Evolutionary conservation across 148 eudicot genomes (phyloP), one percentile per base, ranked within the genome.

Genomic region (Drosera capensis): DNA sequence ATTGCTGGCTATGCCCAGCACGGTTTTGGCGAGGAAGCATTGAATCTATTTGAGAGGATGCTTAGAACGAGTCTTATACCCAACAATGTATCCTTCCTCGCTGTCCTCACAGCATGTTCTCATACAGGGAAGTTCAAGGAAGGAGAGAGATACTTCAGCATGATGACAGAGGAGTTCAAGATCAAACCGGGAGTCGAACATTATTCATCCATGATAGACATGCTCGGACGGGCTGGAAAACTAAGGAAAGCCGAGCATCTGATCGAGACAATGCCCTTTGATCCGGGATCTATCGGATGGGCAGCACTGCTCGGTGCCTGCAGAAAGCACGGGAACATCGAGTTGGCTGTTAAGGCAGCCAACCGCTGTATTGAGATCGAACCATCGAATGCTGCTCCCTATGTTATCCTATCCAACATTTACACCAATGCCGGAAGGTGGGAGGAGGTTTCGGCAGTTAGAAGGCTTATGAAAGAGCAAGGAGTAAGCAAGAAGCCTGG

Each of bases 191-290:
- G 73, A 60, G 64, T 55, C 38, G 81, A 79, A 43, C 94, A 83
- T 37, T 79, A 59, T 54, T 66, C 95, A 3, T 84, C 88, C 74
- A 77, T 84, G 90, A 74, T 84, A 48, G 94, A 84, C 68, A 75
- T 84, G 66, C 56, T 80, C 26, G 88, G 90, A 13, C 68, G 94
- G 50, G 79, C 81, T 23, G 94, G 88, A 29, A 69, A 80, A 31
- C 70, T 84, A 1, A 23, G 28, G 18, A 76, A 69, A 66, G 94
- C 83, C 16, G 77, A 79, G 58, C 57, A 45, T 42, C 54, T 84
- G 31, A 66, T 80, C 14, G 72, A 71, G 54, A 48, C 60, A 26
- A 75, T 83, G 94, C 80, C 86, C 7, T 64, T 53, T 30, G 62
- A 68, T 42, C 87, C 84, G 30, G 78, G 79, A 24, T 49, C 64